These are phyloP conservation scores for Fusarium sp. DNA, from an alignment of 2,329 filamentous ascomycete genomes.

Conservation along the genomic window DNA sequence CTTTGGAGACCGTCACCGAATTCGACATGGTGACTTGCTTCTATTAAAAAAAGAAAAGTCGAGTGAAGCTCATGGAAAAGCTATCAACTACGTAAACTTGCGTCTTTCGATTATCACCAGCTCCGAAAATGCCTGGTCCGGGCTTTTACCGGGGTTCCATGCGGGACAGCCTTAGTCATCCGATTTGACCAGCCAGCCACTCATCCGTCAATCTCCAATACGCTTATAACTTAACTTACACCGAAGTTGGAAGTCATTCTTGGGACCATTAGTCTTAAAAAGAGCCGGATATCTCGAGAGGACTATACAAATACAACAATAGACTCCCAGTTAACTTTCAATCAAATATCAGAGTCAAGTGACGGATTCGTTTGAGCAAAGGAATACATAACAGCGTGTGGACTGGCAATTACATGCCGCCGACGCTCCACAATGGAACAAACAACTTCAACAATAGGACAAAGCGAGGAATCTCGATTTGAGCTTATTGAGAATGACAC, in stretches of 20 bases:
- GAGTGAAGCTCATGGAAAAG: constrained; percentile 38
- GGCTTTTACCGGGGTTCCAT: constrained; percentile 44
- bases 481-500: constrained; percentile 47
- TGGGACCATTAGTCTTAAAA: constrained; percentile 10
- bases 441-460: constrained; percentile 37
- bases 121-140: constrained; percentile 45
- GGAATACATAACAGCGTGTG: constrained; percentile 4
- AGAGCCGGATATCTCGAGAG: constrained; percentile 14
- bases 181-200: constrained; percentile 3
- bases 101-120: constrained; percentile 48
- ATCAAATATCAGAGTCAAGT: constrained; percentile 34
- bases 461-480: constrained; percentile 48
- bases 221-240: constrained; percentile 36
- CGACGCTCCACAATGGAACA: constrained; percentile 48
- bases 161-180: constrained; percentile 43
- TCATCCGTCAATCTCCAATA: constrained; percentile 13
- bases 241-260: constrained; percentile 4
- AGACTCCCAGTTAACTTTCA: not conserved
- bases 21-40: constrained; percentile 56
- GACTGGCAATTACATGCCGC: constrained; percentile 16
- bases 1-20: constrained; percentile 53
- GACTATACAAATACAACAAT: not conserved
- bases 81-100: constrained; percentile 43
- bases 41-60: constrained; percentile 15
- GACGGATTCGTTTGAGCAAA: constrained; percentile 23